Percentiles rank a stretch among this genome's conserved stretches.
Conservation (phyloP, 139 green algal species). For the Chlorella sp. region DNA sequence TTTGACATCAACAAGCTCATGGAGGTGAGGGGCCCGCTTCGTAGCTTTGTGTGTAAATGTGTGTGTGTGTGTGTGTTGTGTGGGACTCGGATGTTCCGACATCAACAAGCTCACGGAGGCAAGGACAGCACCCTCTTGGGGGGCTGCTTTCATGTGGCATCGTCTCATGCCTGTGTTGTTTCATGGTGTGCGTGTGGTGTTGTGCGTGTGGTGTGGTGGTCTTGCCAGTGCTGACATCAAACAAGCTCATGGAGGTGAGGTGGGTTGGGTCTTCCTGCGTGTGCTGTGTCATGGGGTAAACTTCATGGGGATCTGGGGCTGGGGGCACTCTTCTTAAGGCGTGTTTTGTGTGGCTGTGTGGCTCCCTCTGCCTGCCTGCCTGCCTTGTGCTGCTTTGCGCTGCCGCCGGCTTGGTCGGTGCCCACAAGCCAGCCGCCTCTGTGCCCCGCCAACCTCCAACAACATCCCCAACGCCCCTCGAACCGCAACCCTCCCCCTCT, state of each 20-base stretch:
- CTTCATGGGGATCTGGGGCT: too few relatives aligned
- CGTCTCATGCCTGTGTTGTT: too few relatives aligned
- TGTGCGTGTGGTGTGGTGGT: too few relatives aligned
- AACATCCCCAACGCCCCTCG: not conserved
- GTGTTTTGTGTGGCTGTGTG: not conserved
- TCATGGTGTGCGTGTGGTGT: too few relatives aligned
- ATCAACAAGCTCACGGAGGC: constrained; percentile 95
- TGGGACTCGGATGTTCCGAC: too few relatives aligned
- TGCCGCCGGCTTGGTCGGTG: not conserved
- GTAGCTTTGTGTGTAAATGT: too few relatives aligned
- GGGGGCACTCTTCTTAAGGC: too few relatives aligned
- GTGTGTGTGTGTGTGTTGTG: not conserved
- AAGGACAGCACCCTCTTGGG: too few relatives aligned
- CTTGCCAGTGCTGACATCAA: too few relatives aligned
- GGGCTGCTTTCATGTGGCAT: too few relatives aligned
- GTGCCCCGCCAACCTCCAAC: too few relatives aligned
- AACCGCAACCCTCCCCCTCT: not conserved
- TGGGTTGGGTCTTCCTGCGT: not conserved
- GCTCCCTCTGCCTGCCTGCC: not conserved
- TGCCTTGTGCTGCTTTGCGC: not conserved
- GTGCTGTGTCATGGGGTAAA: too few relatives aligned
- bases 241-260: constrained; percentile 99
- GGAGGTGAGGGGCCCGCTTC: constrained; percentile 96
- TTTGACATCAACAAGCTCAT: constrained; percentile 99
- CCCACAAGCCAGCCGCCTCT: not conserved